A percentile compares a stretch with the other conserved stretches of the same genome.
phyloP scores from a whole-genome alignment of 148 eudicot species.

The Beta vulgaris region DNA sequence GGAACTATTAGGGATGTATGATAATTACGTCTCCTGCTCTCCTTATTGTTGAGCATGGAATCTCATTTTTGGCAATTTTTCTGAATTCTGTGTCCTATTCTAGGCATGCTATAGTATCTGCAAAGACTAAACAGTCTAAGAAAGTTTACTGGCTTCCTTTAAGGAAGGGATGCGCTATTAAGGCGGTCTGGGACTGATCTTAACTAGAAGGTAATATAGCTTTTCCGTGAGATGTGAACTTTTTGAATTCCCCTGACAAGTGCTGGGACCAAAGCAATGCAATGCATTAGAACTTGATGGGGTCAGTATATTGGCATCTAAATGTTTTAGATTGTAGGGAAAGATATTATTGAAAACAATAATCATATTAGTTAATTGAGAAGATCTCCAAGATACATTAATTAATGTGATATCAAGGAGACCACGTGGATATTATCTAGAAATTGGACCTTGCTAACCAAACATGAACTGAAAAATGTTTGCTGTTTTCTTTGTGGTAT shows the following conservation, averaged over 20 bases:
- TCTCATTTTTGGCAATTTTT: background rate
- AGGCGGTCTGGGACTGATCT: slow-evolving; percentile 38
- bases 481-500: too few species aligned
- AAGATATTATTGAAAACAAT: too few species aligned
- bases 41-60: slow-evolving; percentile 4
- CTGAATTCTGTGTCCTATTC: background rate
- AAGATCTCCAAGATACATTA: background rate
- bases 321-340: background rate
- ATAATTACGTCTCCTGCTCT: background rate
- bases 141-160: slow-evolving; percentile 50
- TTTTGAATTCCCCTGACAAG: slow-evolving; percentile 34
- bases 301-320: slow-evolving; percentile 40
- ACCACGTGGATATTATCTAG: background rate
- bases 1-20: slow-evolving; percentile 74
- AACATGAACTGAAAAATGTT: background rate
- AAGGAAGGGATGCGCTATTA: slow-evolving; percentile 57
- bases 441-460: background rate
- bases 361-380: background rate
- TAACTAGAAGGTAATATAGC: slow-evolving; percentile 58
- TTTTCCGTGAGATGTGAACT: background rate
- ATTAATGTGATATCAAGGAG: background rate
- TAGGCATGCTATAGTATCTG: slow-evolving; percentile 60
- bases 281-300: slow-evolving; percentile 46
- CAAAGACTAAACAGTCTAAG: slow-evolving; percentile 56
- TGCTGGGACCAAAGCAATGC: slow-evolving; percentile 45